Conservation (phyloP, 805 yeast genomes). For the Metschnikowia cerradonensis region DNA sequence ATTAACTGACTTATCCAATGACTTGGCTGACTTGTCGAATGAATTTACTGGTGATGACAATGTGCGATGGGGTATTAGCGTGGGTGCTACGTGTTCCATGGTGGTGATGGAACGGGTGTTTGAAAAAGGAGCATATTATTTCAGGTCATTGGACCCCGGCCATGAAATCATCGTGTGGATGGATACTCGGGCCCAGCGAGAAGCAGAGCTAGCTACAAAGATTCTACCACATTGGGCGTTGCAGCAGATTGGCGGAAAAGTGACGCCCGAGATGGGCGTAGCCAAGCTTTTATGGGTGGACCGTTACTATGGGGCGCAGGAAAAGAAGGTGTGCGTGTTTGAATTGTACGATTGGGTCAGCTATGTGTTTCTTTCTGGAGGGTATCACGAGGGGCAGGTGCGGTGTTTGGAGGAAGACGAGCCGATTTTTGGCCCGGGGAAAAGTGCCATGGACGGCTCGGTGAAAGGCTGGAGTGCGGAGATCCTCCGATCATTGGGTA, state of each 20-base stretch:
- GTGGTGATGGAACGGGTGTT: conserved; percentile 36
- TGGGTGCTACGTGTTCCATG: conserved; percentile 59
- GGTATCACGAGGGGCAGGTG: conserved; percentile 18
- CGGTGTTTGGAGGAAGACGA: conserved; percentile 10
- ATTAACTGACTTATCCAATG: too few species aligned
- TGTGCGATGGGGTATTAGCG: conserved; percentile 19
- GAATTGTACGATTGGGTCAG: conserved; percentile 51
- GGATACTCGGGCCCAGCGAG: conserved; percentile 45
- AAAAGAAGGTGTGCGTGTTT: conserved; percentile 29
- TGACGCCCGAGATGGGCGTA: conserved; percentile 56
- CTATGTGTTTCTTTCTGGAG: conserved; percentile 26
- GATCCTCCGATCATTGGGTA: conserved; percentile 21
- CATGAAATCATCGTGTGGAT: conserved; percentile 56
- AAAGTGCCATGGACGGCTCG: conserved; percentile 51
- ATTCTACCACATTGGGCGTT: conserved; percentile 18
- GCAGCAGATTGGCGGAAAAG: conserved; percentile 38
- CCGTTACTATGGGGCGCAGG: conserved; percentile 17
- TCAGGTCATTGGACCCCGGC: conserved; percentile 27
- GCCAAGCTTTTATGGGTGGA: conserved; percentile 46
- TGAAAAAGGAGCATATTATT: conserved; percentile 17
- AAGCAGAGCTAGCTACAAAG: conserved; percentile 29
- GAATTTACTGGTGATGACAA: not conserved
- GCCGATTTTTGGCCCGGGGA: conserved; percentile 10
- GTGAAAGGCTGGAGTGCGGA: conserved; percentile 48
- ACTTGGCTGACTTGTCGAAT: too few species aligned